Evolutionary conservation across 768 basidiomycete species (phyloP), one percentile per base, ranked within the genome.

Genomic region (Sarcodon sp.): DNA sequence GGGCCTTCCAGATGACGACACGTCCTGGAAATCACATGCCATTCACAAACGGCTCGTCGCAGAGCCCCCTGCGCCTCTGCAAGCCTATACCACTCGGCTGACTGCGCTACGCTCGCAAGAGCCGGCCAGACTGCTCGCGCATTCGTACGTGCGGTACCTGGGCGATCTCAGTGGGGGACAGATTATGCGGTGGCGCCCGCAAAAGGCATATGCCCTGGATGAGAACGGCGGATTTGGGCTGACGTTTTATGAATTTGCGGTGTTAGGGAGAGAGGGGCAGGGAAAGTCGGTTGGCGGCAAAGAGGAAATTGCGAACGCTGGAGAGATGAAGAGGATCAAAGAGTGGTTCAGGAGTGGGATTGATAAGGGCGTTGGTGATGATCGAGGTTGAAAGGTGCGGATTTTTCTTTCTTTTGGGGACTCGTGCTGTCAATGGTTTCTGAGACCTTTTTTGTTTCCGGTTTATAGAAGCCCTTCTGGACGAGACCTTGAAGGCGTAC

Each of bases 111-210:
- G 70, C 7, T 63, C 66, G 46, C 50, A 54, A 7, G 73, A 72
- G 56, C 77, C 70, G 9, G 63, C 73, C 0, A 62, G 69, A 6
- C 72, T 90, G 7, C 70, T 89, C 6, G 80, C 86, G 0, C 87
- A 89, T 61, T 71, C 86, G 1, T 88, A 88, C 57, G 83, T 87
- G n/a, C 74, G 85, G 33, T 88, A 88, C 62, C 72, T 88, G 32
- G 87, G 85, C 44, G 86, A 89, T 60, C 67, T 88, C 33, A 83
- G 79, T 41, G 86, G 87, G 5, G 87, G 87, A 1, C 87, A 88
- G 66, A 67, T 72, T 50, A 78, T 88, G 56, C 69, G 77, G 18
- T 68, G 75, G 37, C 69, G 68, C 33, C 60, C 87, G n/a, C 69
- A 71, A 12, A 82, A 83, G 59, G 75, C 82, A 11, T 89, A 87